These are phyloP conservation scores for Nemania diffusa DNA, from an alignment of 2,329 filamentous ascomycete genomes.

Conservation along the genomic window DNA sequence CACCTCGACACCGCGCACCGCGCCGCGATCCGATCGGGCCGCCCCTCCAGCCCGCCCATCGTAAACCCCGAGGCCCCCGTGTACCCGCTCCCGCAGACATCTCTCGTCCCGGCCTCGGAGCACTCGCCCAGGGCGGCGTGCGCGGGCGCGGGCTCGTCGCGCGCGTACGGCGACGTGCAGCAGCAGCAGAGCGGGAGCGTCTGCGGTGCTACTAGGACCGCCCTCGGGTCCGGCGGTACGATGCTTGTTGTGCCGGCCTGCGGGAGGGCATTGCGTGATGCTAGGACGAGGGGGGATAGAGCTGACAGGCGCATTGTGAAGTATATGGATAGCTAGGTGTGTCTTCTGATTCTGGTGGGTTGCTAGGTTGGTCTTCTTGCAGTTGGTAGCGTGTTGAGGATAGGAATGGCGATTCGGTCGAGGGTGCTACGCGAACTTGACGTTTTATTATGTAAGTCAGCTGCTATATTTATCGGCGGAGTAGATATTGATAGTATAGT, in stretches of 20 bases:
- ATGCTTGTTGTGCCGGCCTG: slow-evolving; percentile 6
- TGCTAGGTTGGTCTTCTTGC: no score
- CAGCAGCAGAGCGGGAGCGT: slow-evolving; percentile 22
- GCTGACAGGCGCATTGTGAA: not conserved
- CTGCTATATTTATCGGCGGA: not conserved
- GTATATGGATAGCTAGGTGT: no score
- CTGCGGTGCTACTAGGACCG: not conserved
- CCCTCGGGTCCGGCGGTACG: not conserved
- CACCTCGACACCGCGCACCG: slow-evolving; percentile 18
- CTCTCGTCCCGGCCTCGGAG: slow-evolving; percentile 9
- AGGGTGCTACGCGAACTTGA: not conserved
- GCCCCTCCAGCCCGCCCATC: slow-evolving; percentile 7
- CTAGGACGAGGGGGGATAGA: not conserved
- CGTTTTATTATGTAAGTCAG: not conserved
- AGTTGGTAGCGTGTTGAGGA: not conserved
- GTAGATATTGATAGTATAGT: not conserved
- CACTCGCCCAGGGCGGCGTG: slow-evolving; percentile 14
- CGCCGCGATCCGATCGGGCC: slow-evolving; percentile 7
- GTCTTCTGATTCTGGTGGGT: no score
- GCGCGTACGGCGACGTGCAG: not conserved
- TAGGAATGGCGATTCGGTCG: not conserved
- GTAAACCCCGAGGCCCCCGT: slow-evolving; percentile 12
- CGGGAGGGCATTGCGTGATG: not conserved
- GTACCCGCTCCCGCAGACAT: slow-evolving; percentile 17
- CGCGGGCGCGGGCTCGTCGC: not conserved